These are phyloP conservation scores for Leptodontidium sp. DNA, from an alignment of 2,329 filamentous ascomycete species.

Conservation along the genomic window DNA sequence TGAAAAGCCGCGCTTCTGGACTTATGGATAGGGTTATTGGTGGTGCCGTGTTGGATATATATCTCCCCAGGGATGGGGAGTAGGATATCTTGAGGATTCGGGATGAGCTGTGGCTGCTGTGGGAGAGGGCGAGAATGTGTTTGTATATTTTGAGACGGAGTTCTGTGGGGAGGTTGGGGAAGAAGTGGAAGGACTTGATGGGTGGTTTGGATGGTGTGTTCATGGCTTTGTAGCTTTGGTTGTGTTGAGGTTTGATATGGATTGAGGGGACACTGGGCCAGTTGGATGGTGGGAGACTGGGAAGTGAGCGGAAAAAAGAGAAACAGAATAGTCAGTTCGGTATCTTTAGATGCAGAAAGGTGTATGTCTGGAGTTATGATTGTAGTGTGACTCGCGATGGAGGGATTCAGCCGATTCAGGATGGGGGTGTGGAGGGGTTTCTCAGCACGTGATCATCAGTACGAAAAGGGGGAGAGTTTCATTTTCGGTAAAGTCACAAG, in stretches of 20 bases:
- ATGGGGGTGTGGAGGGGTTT: constrained; percentile 12
- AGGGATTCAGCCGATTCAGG: constrained; percentile 4
- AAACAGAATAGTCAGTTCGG: background rate
- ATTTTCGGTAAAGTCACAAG: background rate
- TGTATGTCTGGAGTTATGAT: background rate
- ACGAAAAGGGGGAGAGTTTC: background rate
- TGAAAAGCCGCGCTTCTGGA: constrained; percentile 34
- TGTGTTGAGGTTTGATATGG: background rate
- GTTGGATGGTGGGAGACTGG: background rate
- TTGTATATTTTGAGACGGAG: constrained; percentile 41
- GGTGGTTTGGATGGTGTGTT: background rate
- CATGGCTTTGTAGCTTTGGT: constrained; percentile 8
- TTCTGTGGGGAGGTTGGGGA: constrained; percentile 39
- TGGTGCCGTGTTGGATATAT: constrained; percentile 37
- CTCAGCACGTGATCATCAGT: constrained; percentile 14
- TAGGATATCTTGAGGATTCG: constrained; percentile 41
- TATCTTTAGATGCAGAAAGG: background rate
- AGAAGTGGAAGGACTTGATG: constrained; percentile 28
- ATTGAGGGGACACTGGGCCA: background rate
- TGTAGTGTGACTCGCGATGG: background rate
- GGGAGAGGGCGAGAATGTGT: constrained; percentile 26
- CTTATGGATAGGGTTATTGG: constrained; percentile 36
- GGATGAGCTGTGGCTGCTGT: constrained; percentile 5
- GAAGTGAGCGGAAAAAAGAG: background rate
- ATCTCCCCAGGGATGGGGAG: constrained; percentile 30